These are phyloP conservation scores for Flueggea neowawraea DNA, from an alignment of 441 rosid genomes.

Conservation along the genomic window DNA sequence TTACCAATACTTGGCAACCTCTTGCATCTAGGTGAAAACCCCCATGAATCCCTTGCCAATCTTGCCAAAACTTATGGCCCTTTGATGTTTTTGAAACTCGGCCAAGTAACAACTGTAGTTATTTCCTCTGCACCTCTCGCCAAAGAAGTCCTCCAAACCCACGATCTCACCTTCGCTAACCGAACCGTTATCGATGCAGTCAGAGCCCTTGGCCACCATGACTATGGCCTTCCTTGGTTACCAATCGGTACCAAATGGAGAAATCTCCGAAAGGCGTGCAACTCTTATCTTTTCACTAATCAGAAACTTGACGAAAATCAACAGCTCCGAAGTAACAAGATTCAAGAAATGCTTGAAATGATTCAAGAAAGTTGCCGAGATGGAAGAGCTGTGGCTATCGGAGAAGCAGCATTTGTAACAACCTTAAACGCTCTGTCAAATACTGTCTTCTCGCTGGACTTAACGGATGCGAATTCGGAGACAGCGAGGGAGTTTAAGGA, in stretches of 20 bases:
- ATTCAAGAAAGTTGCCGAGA: constrained; percentile 5
- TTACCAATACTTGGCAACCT: constrained; percentile 18
- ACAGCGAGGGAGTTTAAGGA: constrained; percentile 5
- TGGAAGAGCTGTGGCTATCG: constrained; percentile 8
- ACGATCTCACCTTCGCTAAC: constrained; percentile 9
- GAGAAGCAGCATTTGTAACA: constrained; percentile 9
- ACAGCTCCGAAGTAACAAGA: constrained; percentile 4
- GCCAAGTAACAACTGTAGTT: constrained; percentile 14
- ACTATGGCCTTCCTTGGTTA: not conserved
- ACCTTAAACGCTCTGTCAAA: constrained; percentile 3
- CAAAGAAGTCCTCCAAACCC: constrained; percentile 16
- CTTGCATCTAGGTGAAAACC: constrained; percentile 10
- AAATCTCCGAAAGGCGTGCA: constrained; percentile 14
- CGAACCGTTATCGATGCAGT: constrained; percentile 7
- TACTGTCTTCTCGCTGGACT: constrained; percentile 10
- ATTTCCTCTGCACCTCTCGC: constrained; percentile 16
- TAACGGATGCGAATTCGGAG: constrained; percentile 1
- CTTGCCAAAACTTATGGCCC: constrained; percentile 20
- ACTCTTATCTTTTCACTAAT: constrained; percentile 4
- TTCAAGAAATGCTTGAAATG: constrained; percentile 6
- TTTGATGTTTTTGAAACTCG: constrained; percentile 19
- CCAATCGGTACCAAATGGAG: constrained; percentile 15
- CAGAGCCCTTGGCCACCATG: constrained; percentile 2
- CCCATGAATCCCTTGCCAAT: constrained; percentile 15
- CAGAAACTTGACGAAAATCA: constrained; percentile 15